Evolutionary conservation across 2,329 filamentous ascomycete species (phyloP), one percentile per base, ranked within the genome.

Genomic region (Zasmidium cellare): DNA sequence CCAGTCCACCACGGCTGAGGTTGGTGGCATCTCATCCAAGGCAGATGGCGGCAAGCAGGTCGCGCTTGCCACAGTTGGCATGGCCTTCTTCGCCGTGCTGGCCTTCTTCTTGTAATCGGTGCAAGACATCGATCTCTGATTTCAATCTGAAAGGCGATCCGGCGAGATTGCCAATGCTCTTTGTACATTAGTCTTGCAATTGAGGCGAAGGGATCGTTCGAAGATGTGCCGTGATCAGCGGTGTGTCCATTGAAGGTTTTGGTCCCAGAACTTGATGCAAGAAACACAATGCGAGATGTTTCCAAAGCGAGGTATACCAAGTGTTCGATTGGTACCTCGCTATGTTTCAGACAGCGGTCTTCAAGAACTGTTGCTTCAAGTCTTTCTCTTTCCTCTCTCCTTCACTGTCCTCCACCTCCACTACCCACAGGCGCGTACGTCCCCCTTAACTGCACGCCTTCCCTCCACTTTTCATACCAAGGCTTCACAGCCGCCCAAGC

Each of bases 401-500:
- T n/a, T 41, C n/a, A 41, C 35, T 41, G 35, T 9, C 35, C 35
- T 41, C 35, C 35, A 18, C 35, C 35, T n/a, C 7, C 35, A 18
- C 16, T n/a, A 5, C 35, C 35, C 35, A 41, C 35, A 14, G 7
- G 35, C 35, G 35, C 35, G 16, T 41, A 41, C 16, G 35, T 41
- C 16, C 35, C 35, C 16, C 35, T 9, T 14, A 41, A 14, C 16
- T 41, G 35, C 35, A 41, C 35, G 35, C 63, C 54, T 16, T 60
- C 63, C 20, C 57, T 59, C 61, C 58, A 64, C 18, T 56, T 79
- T 64, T 82, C 78, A 24, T 85, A 76, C 79, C 80, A 87, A 1
- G 85, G 85, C 69, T 82, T 81, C 16, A 85, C 69, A 5, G 78
- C 77, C 2, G 86, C 86, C 79, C 85, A 88, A 1, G 76, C 75